Evolutionary conservation across 129 eudicot genomes (phyloP), one percentile per base, ranked within the genome.

Genomic region (Saussurea involucrata): DNA sequence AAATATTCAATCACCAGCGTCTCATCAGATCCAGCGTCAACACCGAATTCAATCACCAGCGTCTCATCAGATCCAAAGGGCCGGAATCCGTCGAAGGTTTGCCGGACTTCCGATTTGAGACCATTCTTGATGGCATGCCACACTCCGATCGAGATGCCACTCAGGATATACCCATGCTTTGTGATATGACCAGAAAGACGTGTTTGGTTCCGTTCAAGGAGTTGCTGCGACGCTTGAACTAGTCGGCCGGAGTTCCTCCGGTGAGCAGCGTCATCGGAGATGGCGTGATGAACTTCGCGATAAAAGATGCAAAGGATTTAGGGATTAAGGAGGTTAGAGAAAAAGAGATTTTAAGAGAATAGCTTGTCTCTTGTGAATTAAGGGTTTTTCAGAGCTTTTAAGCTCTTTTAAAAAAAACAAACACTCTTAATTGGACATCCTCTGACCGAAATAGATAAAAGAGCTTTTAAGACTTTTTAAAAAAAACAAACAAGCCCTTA

Each of bases 21-120:
- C n/a, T n/a, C n/a, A n/a, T n/a, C n/a, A n/a, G n/a, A n/a, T n/a
- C n/a, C n/a, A n/a, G n/a, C 24, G 96, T 90, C 85, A 85, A 87
- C 88, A 87, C 96, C n/a, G 88, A 87, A 27, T 90, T 81, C 73
- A 90, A 90, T 49, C 90, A 85, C 80, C 68, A 74, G 9, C 92
- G 96, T 29, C 58, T 90, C n/a, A 72, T 90, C 28, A 81, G 80
- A 2, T 78, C 90, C 64, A 83, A 85, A 31, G 92, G 96, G 0
- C 81, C 86, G 0, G 84, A 90, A 0, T 83, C 86, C 1, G 87
- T 85, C 25, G 18, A 78, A 17, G 92, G 92, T 4, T 63, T 85
- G 42, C 68, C 68, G 0, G 90, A 78, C 24, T 90, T 90, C 76
- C 76, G 72, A 40, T 90, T 87, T 49, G 87, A 81, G 77, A 85